Evolutionary conservation across 2,329 filamentous ascomycete species (phyloP).

Genomic region (Rhinocladiella similis): DNA sequence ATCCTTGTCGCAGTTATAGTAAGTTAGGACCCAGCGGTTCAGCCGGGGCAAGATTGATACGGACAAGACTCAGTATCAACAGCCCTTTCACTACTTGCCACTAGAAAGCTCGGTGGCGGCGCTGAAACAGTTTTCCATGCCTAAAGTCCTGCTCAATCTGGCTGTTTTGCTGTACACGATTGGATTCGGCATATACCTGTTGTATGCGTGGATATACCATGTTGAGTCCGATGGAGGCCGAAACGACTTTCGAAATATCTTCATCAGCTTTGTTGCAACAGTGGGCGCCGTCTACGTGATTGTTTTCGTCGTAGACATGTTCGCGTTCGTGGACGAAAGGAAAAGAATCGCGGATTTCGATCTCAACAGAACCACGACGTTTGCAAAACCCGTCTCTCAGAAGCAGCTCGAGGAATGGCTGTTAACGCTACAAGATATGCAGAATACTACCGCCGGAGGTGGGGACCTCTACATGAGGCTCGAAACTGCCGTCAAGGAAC

Average conservation of each 20-base stretch:
- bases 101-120: conserved; percentile 14
- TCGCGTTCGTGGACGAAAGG: not conserved
- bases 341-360: conserved; percentile 7
- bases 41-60: conserved; percentile 13
- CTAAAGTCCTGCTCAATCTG: conserved; percentile 7
- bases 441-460: not conserved
- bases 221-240: not conserved
- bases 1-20: no score
- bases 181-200: conserved; percentile 12
- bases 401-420: conserved; percentile 7
- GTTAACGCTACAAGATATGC: conserved; percentile 1
- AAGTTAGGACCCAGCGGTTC: no score
- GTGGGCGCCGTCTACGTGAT: not conserved
- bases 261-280: conserved; percentile 11
- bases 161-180: conserved; percentile 11
- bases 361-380: conserved; percentile 1
- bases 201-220: conserved; percentile 12
- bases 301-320: not conserved
- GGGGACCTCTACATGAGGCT: not conserved
- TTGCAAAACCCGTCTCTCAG: conserved; percentile 8
- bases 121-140: conserved; percentile 6
- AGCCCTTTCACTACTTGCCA: conserved; percentile 1
- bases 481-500: not conserved
- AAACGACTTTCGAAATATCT: conserved; percentile 12
- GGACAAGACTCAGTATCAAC: conserved; percentile 1